phyloP scores from a whole-genome alignment of 176 grass and related monocot genomes.

The Metroxylon sagu region DNA sequence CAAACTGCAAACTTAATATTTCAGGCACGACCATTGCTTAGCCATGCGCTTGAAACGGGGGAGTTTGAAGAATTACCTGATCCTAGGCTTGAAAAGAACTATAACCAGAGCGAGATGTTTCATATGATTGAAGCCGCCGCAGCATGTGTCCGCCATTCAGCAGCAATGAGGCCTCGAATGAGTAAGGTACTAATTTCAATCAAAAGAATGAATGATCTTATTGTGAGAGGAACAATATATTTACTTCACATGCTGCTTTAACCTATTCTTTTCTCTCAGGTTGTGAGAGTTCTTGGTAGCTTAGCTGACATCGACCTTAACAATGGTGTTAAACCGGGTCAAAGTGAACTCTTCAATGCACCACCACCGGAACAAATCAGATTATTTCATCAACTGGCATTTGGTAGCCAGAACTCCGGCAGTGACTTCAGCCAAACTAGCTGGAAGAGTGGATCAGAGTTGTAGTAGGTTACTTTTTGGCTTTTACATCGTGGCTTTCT shows the following conservation, averaged over 20 bases:
- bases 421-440: slow-evolving; percentile 51
- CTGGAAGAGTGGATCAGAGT: slow-evolving; percentile 26
- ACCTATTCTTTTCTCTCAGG: slow-evolving; percentile 32
- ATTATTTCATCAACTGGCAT: slow-evolving; percentile 70
- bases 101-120: slow-evolving; percentile 64
- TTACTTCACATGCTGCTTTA: not conserved
- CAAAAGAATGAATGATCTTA: not conserved
- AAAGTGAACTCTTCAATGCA: slow-evolving; percentile 71
- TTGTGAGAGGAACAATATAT: not conserved
- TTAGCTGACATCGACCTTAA: slow-evolving; percentile 70
- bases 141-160: slow-evolving; percentile 64
- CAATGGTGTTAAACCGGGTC: slow-evolving; percentile 68
- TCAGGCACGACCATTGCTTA: slow-evolving; percentile 71
- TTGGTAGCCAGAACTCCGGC: slow-evolving; percentile 41
- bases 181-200: slow-evolving; percentile 41
- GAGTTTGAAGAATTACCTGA: slow-evolving; percentile 57
- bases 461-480: not conserved
- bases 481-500: no score
- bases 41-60: slow-evolving; percentile 46
- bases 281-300: slow-evolving; percentile 71
- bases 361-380: slow-evolving; percentile 68
- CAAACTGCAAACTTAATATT: not conserved
- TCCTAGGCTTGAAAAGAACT: slow-evolving; percentile 48
- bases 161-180: slow-evolving; percentile 75
- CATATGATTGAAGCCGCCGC: slow-evolving; percentile 85